Evolutionary conservation across 805 yeast species (phyloP).

Genomic region (Cyberlindnera galapagoensis): DNA sequence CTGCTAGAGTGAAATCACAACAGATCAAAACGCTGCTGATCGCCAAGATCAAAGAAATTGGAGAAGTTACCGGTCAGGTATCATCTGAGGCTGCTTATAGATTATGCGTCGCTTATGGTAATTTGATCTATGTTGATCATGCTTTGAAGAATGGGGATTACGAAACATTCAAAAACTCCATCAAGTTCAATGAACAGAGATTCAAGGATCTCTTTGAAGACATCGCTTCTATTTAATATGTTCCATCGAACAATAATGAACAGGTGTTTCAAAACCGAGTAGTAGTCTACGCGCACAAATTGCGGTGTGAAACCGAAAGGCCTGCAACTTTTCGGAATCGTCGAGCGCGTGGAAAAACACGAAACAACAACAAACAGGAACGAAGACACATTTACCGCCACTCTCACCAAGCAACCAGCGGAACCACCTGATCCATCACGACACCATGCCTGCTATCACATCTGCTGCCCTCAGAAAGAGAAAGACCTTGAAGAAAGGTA

Average conservation of each 20-base stretch:
- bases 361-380: too few relatives aligned
- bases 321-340: too few relatives aligned
- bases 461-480: slow-evolving; percentile 61
- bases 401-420: too few relatives aligned
- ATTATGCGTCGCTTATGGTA: slow-evolving; percentile 55
- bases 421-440: too few relatives aligned
- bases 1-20: slow-evolving; percentile 24
- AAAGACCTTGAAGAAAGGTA: slow-evolving; percentile 74
- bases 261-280: too few relatives aligned
- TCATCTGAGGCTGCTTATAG: slow-evolving; percentile 69
- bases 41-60: slow-evolving; percentile 24
- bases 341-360: too few relatives aligned
- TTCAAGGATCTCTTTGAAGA: slow-evolving; percentile 17
- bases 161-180: slow-evolving; percentile 7
- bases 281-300: too few relatives aligned
- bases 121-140: slow-evolving; percentile 34
- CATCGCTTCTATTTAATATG: slow-evolving; percentile 4
- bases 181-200: slow-evolving; percentile 13
- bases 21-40: slow-evolving; percentile 27
- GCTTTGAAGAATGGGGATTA: slow-evolving; percentile 15
- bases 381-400: too few relatives aligned
- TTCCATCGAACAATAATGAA: too few relatives aligned
- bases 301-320: too few relatives aligned
- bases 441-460: slow-evolving; percentile 40
- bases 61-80: slow-evolving; percentile 24